These are phyloP conservation scores for Recurvomyces mirabilis DNA, from an alignment of 495 filamentous ascomycete species.

Conservation along the genomic window DNA sequence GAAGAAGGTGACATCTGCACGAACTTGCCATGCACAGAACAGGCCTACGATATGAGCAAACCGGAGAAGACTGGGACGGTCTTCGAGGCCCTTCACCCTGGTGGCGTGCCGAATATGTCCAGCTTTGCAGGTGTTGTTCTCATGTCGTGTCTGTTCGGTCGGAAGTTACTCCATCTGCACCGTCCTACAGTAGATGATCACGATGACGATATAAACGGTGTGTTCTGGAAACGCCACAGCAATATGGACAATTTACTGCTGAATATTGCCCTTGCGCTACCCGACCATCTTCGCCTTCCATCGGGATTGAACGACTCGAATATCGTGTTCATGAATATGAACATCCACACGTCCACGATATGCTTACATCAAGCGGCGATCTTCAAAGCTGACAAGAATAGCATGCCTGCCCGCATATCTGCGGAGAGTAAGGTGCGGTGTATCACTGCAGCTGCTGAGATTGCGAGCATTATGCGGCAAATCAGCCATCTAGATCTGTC, in stretches of 20 bases:
- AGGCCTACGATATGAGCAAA: conserved; percentile 74
- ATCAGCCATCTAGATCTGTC: conserved; percentile 81
- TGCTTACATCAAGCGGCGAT: conserved; percentile 97
- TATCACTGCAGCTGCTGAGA: conserved; percentile 85
- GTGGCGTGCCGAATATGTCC: conserved; percentile 59
- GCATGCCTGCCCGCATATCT: conserved; percentile 61
- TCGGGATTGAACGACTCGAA: conserved; percentile 66
- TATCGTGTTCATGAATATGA: conserved; percentile 91
- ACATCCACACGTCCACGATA: conserved; percentile 90
- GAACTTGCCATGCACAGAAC: conserved; percentile 72
- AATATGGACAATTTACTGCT: conserved; percentile 81
- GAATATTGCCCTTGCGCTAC: conserved; percentile 73
- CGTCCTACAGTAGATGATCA: conserved; percentile 71
- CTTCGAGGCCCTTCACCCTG: conserved; percentile 57
- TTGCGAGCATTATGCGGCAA: conserved; percentile 94
- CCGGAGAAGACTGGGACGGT: conserved; percentile 59
- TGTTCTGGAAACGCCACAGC: conserved; percentile 92
- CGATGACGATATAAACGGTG: conserved; percentile 81
- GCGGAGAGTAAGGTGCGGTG: conserved; percentile 87
- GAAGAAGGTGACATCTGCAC: conserved; percentile 88
- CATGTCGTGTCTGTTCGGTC: conserved; percentile 80
- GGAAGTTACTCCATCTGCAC: conserved; percentile 90
- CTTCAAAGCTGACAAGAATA: conserved; percentile 89
- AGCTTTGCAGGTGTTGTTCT: conserved; percentile 72
- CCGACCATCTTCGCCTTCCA: conserved; percentile 72